Evolutionary conservation across 2,329 filamentous ascomycete species (phyloP).

Genomic region (Gaeumannomyces sp.): DNA sequence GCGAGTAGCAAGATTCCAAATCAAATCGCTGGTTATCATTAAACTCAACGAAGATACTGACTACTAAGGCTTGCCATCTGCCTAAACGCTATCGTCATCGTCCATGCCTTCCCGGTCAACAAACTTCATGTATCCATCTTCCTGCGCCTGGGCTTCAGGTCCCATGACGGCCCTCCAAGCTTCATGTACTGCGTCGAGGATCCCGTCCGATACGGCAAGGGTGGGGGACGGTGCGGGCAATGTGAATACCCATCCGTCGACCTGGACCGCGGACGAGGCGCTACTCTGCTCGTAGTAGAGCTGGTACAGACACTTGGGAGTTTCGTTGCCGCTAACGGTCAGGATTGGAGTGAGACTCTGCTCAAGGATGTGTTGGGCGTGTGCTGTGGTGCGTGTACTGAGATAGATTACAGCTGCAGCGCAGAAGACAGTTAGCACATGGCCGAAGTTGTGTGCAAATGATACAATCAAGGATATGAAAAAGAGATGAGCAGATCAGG

Average conservation of each 20-base stretch:
- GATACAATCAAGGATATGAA: constrained; percentile 13
- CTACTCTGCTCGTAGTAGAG: constrained; percentile 50
- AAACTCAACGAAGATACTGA: background rate
- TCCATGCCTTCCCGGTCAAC: constrained; percentile 61
- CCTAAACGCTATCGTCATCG: constrained; percentile 50
- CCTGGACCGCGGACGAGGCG: constrained; percentile 21
- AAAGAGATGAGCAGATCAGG: constrained; percentile 55
- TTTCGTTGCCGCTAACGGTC: constrained; percentile 14
- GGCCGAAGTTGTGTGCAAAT: constrained; percentile 15
- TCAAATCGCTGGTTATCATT: background rate
- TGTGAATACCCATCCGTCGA: constrained; percentile 39
- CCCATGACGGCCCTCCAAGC: constrained; percentile 64
- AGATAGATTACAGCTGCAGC: constrained; percentile 29
- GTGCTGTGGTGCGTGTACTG: constrained; percentile 29
- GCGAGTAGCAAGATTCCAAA: background rate
- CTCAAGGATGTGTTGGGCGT: constrained; percentile 31
- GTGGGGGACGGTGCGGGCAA: constrained; percentile 57
- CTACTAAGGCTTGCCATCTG: background rate
- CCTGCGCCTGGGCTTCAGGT: constrained; percentile 37
- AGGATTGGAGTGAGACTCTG: constrained; percentile 37
- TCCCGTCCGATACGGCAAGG: constrained; percentile 67
- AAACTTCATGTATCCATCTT: constrained; percentile 65
- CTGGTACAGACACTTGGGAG: constrained; percentile 38
- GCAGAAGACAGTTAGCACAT: constrained; percentile 19
- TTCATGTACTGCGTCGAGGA: constrained; percentile 59